phyloP scores from a whole-genome alignment of 768 basidiomycete genomes.

The Pleurotus platypus region DNA sequence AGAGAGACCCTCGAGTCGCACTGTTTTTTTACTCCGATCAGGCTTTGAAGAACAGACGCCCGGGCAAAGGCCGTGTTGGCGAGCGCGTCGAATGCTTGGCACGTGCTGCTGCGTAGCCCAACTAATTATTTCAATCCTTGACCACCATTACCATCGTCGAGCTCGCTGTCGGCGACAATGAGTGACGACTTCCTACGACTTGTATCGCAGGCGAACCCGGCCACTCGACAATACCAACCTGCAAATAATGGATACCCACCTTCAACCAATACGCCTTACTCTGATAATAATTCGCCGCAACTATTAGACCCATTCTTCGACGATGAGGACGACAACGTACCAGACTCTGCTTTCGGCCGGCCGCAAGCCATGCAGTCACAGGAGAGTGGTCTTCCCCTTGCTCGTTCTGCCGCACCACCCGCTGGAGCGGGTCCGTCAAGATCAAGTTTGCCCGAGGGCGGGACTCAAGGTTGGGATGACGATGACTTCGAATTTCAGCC shows the following conservation, averaged over 20 bases:
- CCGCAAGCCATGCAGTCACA: slow-evolving; percentile 47
- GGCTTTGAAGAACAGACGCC: too few species aligned
- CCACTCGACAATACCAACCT: slow-evolving; percentile 46
- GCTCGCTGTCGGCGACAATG: slow-evolving; percentile 32
- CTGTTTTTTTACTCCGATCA: too few species aligned
- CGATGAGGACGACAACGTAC: slow-evolving; percentile 72
- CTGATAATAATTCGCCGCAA: slow-evolving; percentile 39
- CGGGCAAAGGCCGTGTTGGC: background rate
- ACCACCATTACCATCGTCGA: slow-evolving; percentile 3
- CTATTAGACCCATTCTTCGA: slow-evolving; percentile 86
- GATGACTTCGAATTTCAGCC: slow-evolving; percentile 59
- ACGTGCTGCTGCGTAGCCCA: slow-evolving; percentile 4
- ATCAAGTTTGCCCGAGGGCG: slow-evolving; percentile 30
- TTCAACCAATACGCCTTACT: slow-evolving; percentile 36
- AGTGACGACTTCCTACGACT: slow-evolving; percentile 72
- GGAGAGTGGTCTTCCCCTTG: slow-evolving; percentile 56
- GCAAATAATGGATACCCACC: slow-evolving; percentile 63
- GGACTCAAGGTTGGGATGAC: slow-evolving; percentile 71
- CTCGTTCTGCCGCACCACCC: slow-evolving; percentile 55
- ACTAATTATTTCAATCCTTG: background rate
- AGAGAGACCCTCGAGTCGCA: too few species aligned
- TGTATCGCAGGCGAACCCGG: slow-evolving; percentile 71
- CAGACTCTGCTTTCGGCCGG: slow-evolving; percentile 65
- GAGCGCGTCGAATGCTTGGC: slow-evolving; percentile 5
- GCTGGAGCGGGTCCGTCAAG: slow-evolving; percentile 55